Percentiles rank a stretch among this genome's conserved stretches.
phyloP scores from a whole-genome alignment of 768 basidiomycete species.

The Mycena crocata region DNA sequence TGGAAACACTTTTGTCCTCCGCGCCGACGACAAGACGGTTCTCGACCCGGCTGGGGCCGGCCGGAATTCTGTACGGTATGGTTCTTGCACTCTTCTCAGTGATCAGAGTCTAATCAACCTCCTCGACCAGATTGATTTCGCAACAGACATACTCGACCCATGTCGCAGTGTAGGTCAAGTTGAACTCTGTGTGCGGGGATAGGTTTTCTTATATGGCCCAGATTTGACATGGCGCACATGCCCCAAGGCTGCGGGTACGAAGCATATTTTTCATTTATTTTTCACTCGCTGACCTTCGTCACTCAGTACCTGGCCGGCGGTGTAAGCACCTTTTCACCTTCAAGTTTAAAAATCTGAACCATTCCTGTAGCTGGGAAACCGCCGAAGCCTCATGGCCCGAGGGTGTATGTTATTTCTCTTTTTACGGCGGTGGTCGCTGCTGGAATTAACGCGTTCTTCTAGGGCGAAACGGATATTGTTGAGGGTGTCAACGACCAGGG shows the following conservation, averaged over 20 bases:
- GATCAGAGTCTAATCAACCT: no score
- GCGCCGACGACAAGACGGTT: conserved; percentile 59
- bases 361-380: conserved; percentile 58
- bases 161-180: conserved; percentile 58
- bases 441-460: conserved; percentile 22
- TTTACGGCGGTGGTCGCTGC: neutral
- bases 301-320: conserved; percentile 52
- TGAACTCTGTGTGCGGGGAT: neutral
- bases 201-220: conserved; percentile 36
- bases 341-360: neutral
- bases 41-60: conserved; percentile 60
- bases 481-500: conserved; percentile 60
- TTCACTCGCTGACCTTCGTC: neutral
- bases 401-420: conserved; percentile 11
- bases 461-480: conserved; percentile 56
- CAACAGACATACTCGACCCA: conserved; percentile 63
- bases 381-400: conserved; percentile 53
- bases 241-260: conserved; percentile 63
- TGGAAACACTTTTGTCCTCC: conserved; percentile 61
- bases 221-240: conserved; percentile 61
- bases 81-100: no score
- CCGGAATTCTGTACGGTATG: conserved; percentile 66
- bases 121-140: no score
- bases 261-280: conserved; percentile 6
- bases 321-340: conserved; percentile 39